Evolutionary conservation across 495 filamentous ascomycete genomes (phyloP).

Genomic region (Pseudevernia furfuracea): DNA sequence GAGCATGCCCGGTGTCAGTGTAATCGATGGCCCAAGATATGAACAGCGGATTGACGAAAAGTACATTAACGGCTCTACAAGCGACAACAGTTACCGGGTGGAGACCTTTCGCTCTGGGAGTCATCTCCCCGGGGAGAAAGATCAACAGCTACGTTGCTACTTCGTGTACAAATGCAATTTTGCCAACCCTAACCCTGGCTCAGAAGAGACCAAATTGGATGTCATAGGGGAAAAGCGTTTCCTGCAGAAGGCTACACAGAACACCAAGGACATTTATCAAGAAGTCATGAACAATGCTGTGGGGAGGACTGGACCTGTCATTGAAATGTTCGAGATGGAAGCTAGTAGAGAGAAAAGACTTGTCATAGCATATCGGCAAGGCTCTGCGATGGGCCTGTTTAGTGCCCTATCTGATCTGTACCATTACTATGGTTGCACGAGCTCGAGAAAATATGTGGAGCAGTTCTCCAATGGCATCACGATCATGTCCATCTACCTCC

Average conservation of each 20-base stretch:
- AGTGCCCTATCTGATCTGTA: slow-evolving; percentile 93
- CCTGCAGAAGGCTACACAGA: slow-evolving; percentile 87
- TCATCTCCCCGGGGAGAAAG: slow-evolving; percentile 61
- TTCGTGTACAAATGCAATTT: slow-evolving; percentile 97
- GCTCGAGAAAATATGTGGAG: slow-evolving; percentile 94
- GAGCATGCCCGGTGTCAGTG: slow-evolving; percentile 73
- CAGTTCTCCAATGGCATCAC: slow-evolving; percentile 98
- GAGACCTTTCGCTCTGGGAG: slow-evolving; percentile 88
- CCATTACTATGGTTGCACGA: slow-evolving; percentile 96
- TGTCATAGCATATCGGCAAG: slow-evolving; percentile 86
- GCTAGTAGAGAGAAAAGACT: slow-evolving; percentile 82
- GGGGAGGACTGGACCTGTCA: slow-evolving; percentile 78
- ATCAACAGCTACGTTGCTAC: slow-evolving; percentile 88
- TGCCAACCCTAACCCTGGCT: slow-evolving; percentile 59
- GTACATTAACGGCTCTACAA: slow-evolving; percentile 69
- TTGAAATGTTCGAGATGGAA: slow-evolving; percentile 95
- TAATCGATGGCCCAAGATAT: slow-evolving; percentile 71
- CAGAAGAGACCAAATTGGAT: slow-evolving; percentile 79
- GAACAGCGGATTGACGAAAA: slow-evolving; percentile 92
- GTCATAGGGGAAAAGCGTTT: slow-evolving; percentile 91
- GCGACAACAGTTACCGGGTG: slow-evolving; percentile 71
- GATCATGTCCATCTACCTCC: slow-evolving; percentile 89
- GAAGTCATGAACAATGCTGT: slow-evolving; percentile 84
- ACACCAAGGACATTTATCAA: slow-evolving; percentile 92
- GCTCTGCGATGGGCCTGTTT: slow-evolving; percentile 89